These are phyloP conservation scores for Hypsizygus ulmarius DNA, from an alignment of 1,284 basidiomycete genomes.

Conservation along the genomic window DNA sequence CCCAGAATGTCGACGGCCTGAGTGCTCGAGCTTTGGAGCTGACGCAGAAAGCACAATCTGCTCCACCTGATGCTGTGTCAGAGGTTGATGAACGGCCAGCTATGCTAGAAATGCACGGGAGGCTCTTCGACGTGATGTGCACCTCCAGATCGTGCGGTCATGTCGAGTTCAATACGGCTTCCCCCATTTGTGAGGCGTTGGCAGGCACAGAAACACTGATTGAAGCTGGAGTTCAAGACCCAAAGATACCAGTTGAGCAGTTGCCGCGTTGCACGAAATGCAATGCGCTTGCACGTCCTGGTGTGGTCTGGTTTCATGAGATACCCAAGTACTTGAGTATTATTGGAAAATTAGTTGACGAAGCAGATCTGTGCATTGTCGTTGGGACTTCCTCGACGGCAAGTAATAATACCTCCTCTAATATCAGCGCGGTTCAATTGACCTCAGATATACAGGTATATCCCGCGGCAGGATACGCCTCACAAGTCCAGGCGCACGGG, in stretches of 20 bases:
- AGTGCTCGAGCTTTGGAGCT: constrained; percentile 34
- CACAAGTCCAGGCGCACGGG: constrained; percentile 30
- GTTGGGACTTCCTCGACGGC: constrained; percentile 43
- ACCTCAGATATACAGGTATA: constrained; percentile 30
- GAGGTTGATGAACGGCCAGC: background rate
- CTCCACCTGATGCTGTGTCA: constrained; percentile 14
- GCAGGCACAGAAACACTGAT: constrained; percentile 50
- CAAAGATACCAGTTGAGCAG: constrained; percentile 23
- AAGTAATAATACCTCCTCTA: background rate
- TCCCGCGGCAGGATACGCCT: constrained; percentile 38
- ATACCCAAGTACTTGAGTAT: constrained; percentile 24
- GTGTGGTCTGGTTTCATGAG: constrained; percentile 48
- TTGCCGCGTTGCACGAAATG: constrained; percentile 38
- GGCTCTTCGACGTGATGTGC: constrained; percentile 56
- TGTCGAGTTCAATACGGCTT: constrained; percentile 37
- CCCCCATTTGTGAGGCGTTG: constrained; percentile 53
- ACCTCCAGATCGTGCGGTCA: constrained; percentile 41
- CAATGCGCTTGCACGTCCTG: constrained; percentile 36
- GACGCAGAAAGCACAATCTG: constrained; percentile 11
- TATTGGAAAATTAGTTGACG: constrained; percentile 31
- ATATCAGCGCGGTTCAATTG: background rate
- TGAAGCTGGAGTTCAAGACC: constrained; percentile 33
- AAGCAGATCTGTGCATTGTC: constrained; percentile 40
- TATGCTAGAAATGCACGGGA: constrained; percentile 67
- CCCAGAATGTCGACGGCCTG: constrained; percentile 68